Conservation (phyloP, 495 filamentous ascomycete genomes). For the Saxispiralis lemnorum region DNA sequence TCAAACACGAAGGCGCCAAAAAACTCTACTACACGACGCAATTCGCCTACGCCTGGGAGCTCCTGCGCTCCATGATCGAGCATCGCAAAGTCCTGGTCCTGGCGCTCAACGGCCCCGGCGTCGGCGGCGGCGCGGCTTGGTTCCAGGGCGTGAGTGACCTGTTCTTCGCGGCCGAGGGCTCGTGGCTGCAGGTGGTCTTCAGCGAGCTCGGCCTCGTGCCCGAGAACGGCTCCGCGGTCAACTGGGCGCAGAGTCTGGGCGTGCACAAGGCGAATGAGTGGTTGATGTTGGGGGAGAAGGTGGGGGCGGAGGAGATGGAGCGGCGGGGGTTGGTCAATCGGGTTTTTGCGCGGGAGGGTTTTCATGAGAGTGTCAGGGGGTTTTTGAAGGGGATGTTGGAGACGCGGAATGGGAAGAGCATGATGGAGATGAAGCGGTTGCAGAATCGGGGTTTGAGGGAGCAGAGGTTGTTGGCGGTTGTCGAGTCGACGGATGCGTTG, state of each 20-base stretch:
- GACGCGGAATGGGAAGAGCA: slow-evolving; percentile 22
- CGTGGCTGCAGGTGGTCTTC: slow-evolving; percentile 22
- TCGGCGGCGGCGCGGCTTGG: slow-evolving; percentile 22
- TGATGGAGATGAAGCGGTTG: slow-evolving; percentile 26
- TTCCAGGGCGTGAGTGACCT: slow-evolving; percentile 22
- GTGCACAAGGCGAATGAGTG: slow-evolving; percentile 23
- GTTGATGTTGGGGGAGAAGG: slow-evolving; percentile 22
- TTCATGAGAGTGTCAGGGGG: slow-evolving; percentile 15
- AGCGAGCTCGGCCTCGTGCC: slow-evolving; percentile 20
- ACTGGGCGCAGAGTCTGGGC: slow-evolving; percentile 20
- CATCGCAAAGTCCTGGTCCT: slow-evolving; percentile 23
- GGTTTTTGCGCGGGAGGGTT: slow-evolving; percentile 14
- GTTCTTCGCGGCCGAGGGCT: slow-evolving; percentile 12
- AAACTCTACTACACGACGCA: slow-evolving; percentile 8
- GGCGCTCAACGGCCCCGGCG: slow-evolving; percentile 22
- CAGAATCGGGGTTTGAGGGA: slow-evolving; percentile 20
- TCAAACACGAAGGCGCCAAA: slow-evolving; percentile 17
- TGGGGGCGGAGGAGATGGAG: slow-evolving; percentile 15
- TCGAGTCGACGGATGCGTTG: slow-evolving; percentile 21
- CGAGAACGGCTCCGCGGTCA: slow-evolving; percentile 21
- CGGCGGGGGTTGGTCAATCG: slow-evolving; percentile 18
- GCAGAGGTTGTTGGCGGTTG: slow-evolving; percentile 15
- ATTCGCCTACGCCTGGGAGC: slow-evolving; percentile 12
- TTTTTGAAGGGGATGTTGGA: slow-evolving; percentile 19
- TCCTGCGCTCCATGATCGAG: slow-evolving; percentile 23